Evolutionary conservation across 495 filamentous ascomycete genomes (phyloP), one percentile per base, ranked within the genome.

Genomic region (Margaritispora aquatica): DNA sequence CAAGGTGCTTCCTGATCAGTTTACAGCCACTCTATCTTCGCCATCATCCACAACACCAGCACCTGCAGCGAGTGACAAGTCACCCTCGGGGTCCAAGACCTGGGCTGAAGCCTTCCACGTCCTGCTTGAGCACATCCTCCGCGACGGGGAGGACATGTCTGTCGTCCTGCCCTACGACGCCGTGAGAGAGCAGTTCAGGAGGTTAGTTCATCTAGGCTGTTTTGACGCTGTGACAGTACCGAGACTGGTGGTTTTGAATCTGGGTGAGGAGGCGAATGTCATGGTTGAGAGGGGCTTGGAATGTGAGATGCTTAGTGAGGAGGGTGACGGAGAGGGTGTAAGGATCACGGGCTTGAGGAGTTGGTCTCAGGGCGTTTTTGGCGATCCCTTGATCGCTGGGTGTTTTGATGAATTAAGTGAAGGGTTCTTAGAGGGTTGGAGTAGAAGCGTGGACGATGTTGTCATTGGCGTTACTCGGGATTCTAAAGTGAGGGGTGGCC

Each of bases 121-220:
- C 1, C 72, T 91, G 41, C 74, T 88, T 13, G 88, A 90, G 62
- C 70, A 77, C 2, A 70, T 83, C 15, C 72, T 90, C 24, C 81
- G 83, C 20, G 88, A 90, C 64, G 84, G 79, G 15, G 88, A 91
- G 63, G 88, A 90, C 56, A 82, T 83, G 70, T 75, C 84, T 29
- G 77, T 91, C 52, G 75, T 79, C 51, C 68, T 90, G 15, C 86
- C 87, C 1, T 90, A 90, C 65, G 75, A 77, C 17, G 70, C 78
- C 55, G 80, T 91, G 49, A 77, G 87, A 34, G 72, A 77, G 24
- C 75, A 82, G 36, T 63, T 83, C 9, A 63, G 59, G 59, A 69
- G 74, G 29, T 71, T 81, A 51, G 76, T 74, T n/a, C n/a, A n/a
- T n/a, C n/a, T n/a, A 9, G 66, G 70, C 34, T 70, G 68, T 0